Conservation (phyloP, 1,284 basidiomycete species). For the Pisolithus thermaeus region DNA sequence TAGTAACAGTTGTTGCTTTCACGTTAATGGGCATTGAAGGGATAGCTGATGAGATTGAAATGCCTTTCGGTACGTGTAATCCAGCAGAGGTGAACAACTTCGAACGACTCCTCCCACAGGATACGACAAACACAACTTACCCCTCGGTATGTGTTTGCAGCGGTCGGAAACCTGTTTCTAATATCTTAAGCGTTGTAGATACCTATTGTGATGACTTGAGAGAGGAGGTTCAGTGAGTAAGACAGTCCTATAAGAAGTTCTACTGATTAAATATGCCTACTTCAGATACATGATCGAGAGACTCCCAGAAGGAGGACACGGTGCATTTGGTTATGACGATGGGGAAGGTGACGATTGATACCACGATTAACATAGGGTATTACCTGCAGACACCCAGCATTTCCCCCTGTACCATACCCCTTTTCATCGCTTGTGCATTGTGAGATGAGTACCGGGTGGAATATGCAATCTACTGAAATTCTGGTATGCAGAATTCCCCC, state of each 20-base stretch:
- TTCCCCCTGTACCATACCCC: background rate
- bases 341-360: conserved; percentile 70
- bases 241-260: background rate
- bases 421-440: background rate
- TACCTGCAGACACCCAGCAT: background rate
- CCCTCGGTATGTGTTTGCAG: conserved; percentile 48
- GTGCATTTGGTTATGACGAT: conserved; percentile 60
- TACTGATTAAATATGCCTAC: background rate
- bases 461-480: conserved; percentile 63
- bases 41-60: conserved; percentile 88
- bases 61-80: conserved; percentile 65
- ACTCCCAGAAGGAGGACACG: conserved; percentile 72
- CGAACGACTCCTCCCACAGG: conserved; percentile 33
- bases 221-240: conserved; percentile 72
- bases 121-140: conserved; percentile 57
- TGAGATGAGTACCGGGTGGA: background rate
- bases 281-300: conserved; percentile 70
- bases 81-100: background rate
- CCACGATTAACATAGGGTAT: background rate
- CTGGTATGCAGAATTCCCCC: conserved; percentile 82
- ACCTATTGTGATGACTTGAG: conserved; percentile 80
- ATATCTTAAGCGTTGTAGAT: conserved; percentile 39
- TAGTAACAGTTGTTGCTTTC: conserved; percentile 80
- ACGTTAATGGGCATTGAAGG: conserved; percentile 92
- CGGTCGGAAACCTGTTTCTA: background rate